A percentile compares a stretch with the other conserved stretches of the same genome.
phyloP scores from a whole-genome alignment of 2,329 filamentous ascomycete genomes.

The Aspergillus sclerotialis region DNA sequence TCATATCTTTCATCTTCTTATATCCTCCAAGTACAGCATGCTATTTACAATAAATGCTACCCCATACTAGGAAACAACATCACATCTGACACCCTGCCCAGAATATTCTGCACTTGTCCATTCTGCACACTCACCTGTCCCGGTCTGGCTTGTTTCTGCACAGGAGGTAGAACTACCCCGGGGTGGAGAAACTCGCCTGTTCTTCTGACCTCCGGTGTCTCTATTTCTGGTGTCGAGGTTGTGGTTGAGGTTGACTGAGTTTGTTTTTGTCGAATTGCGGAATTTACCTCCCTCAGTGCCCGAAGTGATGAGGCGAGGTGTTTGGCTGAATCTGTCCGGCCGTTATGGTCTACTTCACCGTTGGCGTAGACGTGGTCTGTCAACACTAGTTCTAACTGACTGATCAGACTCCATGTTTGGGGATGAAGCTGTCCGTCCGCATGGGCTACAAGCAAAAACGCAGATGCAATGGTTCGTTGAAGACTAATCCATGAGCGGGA shows the following conservation, averaged over 20 bases:
- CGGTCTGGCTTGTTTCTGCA: conserved; percentile 7
- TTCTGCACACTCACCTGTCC: conserved; percentile 11
- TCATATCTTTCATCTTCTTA: too few relatives aligned
- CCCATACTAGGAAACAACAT: conserved; percentile 31
- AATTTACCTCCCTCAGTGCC: conserved; percentile 25
- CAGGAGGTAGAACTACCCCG: conserved; percentile 9
- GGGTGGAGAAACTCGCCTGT: conserved; percentile 5
- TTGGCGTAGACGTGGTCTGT: conserved; percentile 26
- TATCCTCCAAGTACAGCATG: too few relatives aligned
- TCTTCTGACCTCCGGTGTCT: background rate
- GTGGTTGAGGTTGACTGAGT: background rate
- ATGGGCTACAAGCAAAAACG: conserved; percentile 30
- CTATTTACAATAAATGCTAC: too few relatives aligned
- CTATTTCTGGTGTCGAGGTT: conserved; percentile 6
- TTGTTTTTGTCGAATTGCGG: conserved; percentile 13
- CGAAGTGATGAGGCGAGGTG: conserved; percentile 26
- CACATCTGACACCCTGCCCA: conserved; percentile 27
- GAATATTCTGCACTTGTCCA: conserved; percentile 22
- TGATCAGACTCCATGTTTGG: conserved; percentile 21
- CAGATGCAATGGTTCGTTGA: conserved; percentile 35
- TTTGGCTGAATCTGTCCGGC: conserved; percentile 26
- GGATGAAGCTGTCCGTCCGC: conserved; percentile 17
- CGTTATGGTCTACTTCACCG: conserved; percentile 14
- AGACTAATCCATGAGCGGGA: conserved; percentile 37
- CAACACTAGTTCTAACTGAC: conserved; percentile 21